Evolutionary conservation across 2,329 filamentous ascomycete species (phyloP).

Genomic region (Pestalotiopsis sp.): DNA sequence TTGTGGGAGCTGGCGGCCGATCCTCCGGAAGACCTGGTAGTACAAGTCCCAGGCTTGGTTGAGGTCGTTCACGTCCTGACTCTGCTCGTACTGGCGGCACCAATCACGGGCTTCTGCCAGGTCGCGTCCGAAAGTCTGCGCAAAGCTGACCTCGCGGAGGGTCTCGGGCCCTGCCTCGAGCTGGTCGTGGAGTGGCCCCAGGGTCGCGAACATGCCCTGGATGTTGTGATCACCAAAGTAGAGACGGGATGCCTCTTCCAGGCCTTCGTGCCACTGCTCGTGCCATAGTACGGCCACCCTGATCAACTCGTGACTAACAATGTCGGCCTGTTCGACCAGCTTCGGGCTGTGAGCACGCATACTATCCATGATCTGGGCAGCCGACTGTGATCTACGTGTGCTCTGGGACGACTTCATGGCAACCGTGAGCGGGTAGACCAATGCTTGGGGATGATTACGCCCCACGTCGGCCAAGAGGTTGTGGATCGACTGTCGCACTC

Average conservation of each 20-base stretch:
- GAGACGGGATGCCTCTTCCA: conserved; percentile 93
- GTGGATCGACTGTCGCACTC: conserved; percentile 89
- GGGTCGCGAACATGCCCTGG: conserved; percentile 91
- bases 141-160: conserved; percentile 92
- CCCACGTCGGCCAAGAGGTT: conserved; percentile 91
- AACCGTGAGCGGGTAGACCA: conserved; percentile 96
- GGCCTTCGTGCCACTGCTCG: conserved; percentile 96
- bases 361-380: conserved; percentile 93
- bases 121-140: conserved; percentile 95
- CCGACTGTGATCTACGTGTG: conserved; percentile 81
- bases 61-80: conserved; percentile 88
- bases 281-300: conserved; percentile 97
- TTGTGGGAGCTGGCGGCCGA: conserved; percentile 89
- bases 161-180: conserved; percentile 92
- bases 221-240: conserved; percentile 99
- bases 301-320: conserved; percentile 95
- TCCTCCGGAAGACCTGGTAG: conserved; percentile 96
- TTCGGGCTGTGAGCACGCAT: conserved; percentile 94
- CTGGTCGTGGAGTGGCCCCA: conserved; percentile 89
- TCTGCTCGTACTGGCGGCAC: conserved; percentile 88
- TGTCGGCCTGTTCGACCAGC: conserved; percentile 91
- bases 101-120: conserved; percentile 93
- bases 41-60: conserved; percentile 99
- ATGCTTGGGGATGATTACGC: conserved; percentile 88
- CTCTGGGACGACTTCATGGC: conserved; percentile 93